Evolutionary conservation across 345 rosid genomes (phyloP).

Genomic region (Linum lewisii): DNA sequence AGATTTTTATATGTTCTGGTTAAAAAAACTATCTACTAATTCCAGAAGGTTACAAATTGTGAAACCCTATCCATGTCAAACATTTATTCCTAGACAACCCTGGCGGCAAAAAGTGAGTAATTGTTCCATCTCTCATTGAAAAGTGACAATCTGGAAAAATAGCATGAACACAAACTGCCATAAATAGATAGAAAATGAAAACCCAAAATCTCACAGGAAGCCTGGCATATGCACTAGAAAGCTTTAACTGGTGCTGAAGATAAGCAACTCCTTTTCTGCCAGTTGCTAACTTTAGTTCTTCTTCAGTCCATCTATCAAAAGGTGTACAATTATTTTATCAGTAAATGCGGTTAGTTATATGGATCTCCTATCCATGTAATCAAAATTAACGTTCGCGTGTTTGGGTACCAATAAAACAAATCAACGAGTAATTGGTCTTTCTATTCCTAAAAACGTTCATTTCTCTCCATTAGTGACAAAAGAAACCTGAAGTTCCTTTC

Average conservation of each 20-base stretch:
- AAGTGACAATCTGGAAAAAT: too few species aligned
- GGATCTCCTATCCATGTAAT: not conserved
- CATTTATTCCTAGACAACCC: too few species aligned
- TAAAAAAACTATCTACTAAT: too few species aligned
- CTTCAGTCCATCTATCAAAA: conserved; percentile 46
- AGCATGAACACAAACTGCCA: not conserved
- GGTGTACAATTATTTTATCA: not conserved
- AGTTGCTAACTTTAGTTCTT: conserved; percentile 64
- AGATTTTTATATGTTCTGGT: too few species aligned
- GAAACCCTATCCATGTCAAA: too few species aligned
- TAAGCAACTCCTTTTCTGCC: conserved; percentile 40
- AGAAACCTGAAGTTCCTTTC: too few species aligned
- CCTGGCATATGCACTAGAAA: conserved; percentile 66
- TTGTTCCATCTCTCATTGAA: not conserved
- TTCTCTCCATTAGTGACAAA: too few species aligned
- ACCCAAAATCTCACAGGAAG: conserved; percentile 37
- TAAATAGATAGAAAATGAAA: conserved; percentile 1
- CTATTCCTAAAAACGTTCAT: not conserved
- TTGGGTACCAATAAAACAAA: not conserved
- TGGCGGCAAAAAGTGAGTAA: too few species aligned
- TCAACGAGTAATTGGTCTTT: not conserved
- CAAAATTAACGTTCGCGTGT: not conserved
- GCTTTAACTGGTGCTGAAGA: conserved; percentile 53
- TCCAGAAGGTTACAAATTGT: too few species aligned
- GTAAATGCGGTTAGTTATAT: not conserved